Evolutionary conservation across 2,329 filamentous ascomycete genomes (phyloP).

Genomic region (Capronia americana): DNA sequence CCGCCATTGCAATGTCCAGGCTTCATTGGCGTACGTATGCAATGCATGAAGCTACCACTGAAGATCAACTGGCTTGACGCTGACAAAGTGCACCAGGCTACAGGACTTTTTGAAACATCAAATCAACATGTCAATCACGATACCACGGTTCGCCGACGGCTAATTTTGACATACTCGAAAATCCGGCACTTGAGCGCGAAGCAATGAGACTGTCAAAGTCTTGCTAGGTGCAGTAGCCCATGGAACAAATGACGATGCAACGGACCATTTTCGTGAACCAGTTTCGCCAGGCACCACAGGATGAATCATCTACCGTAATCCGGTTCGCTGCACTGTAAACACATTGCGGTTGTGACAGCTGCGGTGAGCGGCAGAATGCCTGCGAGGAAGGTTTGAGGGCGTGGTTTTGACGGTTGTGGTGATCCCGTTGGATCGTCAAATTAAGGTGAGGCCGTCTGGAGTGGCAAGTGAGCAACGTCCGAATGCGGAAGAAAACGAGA

Average conservation of each 20-base stretch:
- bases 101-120: background rate
- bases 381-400: background rate
- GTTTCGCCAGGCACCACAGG: background rate
- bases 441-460: background rate
- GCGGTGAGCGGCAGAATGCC: too few relatives aligned
- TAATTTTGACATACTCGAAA: background rate
- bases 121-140: background rate
- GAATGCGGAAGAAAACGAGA: background rate
- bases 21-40: too few relatives aligned
- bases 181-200: too few relatives aligned
- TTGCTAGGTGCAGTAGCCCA: background rate
- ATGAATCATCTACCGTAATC: background rate
- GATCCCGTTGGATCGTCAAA: too few relatives aligned
- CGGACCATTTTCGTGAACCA: background rate
- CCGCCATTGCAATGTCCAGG: too few relatives aligned
- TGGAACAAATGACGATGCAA: background rate
- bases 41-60: background rate
- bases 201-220: too few relatives aligned
- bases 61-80: background rate
- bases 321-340: background rate
- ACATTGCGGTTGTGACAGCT: too few relatives aligned
- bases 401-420: background rate
- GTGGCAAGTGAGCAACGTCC: background rate
- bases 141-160: background rate
- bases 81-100: conserved; percentile 6